Evolutionary conservation across 192 early-diverging fungal species (phyloP), one percentile per base, ranked within the genome.

Genomic region (Linnemannia hyalina): DNA sequence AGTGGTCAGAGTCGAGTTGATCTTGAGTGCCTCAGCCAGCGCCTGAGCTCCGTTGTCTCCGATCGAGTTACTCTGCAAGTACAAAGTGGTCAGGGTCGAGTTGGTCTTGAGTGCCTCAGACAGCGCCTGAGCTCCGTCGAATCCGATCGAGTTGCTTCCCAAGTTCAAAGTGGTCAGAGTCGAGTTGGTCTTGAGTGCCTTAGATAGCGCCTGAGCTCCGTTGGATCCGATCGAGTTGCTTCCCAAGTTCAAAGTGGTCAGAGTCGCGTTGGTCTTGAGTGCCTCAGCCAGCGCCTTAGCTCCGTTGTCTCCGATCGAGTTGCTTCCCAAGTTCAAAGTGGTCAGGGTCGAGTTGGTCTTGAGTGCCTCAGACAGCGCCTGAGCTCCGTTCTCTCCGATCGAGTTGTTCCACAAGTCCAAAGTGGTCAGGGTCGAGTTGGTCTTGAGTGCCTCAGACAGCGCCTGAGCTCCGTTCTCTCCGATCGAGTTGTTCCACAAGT

Each of bases 161-260:
- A 74, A 74, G 52, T 74, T 38, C 73, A 74, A 74, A 74, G 73
- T 55, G 46, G 81, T 77, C 68, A 82, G 55, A 47, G 41, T 63
- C 71, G 52, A 41, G 71, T 82, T 82, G 46, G 68, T n/a, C n/a
- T 71, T 72, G 44, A 82, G 54, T 54, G 81, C 75, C 38, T 73
- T 57, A 46, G 38, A 35, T 29, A 82, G 71, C 15, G n/a, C 44
- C 44, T 63, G 0, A 16, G 68, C 35, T 69, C 68, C 68, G 35
- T 26, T 6, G 35, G 1, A 1, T 35, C 38, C 68, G 42, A 72
- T 72, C 42, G 41, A 72, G 70, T 72, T 72, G 41, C 0, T 1
- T 1, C 6, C 0, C 44, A 46, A 63, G 60, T 63, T 20, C 60
- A 63, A 63, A 63, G 60, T 63, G 60, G 60, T 29, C 60, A 63